These are phyloP conservation scores for Scheffersomyces parashehatae DNA, from an alignment of 1,139 yeast genomes.

Conservation along the genomic window DNA sequence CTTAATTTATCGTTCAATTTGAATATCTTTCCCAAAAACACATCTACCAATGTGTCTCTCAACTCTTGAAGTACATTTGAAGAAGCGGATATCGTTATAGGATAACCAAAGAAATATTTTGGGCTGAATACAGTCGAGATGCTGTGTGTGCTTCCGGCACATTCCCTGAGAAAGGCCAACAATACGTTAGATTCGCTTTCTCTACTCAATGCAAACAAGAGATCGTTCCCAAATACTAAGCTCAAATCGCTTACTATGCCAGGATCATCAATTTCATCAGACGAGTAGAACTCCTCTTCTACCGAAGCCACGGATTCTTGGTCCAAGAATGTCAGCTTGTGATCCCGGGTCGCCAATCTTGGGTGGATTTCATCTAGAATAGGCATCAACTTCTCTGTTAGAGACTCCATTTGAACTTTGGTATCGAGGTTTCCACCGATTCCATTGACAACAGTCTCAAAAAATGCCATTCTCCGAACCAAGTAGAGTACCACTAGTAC, in stretches of 20 bases:
- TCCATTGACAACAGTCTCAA: constrained; percentile 15
- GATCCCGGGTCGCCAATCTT: not conserved
- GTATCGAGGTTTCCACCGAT: constrained; percentile 3
- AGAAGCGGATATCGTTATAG: not conserved
- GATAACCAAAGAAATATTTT: constrained; percentile 9
- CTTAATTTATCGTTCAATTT: constrained; percentile 5
- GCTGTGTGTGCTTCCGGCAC: too few species aligned
- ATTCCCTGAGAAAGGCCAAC: constrained; percentile 9
- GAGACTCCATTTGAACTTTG: constrained; percentile 15
- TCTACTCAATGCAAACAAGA: constrained; percentile 17
- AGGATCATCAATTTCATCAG: constrained; percentile 4
- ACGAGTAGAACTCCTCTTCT: constrained; percentile 3
- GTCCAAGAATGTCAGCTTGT: not conserved
- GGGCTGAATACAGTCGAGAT: constrained; percentile 12
- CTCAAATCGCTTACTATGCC: constrained; percentile 12
- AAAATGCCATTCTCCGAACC: constrained; percentile 24
- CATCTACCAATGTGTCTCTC: constrained; percentile 7
- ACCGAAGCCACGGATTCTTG: not conserved
- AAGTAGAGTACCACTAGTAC: constrained; percentile 25
- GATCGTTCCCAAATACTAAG: constrained; percentile 7
- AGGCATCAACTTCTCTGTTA: constrained; percentile 30
- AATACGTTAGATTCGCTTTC: constrained; percentile 31
- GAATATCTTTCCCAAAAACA: constrained; percentile 8
- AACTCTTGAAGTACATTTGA: constrained; percentile 1
- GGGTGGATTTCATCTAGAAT: constrained; percentile 23